Conservation (phyloP, 257 asterid genomes). For the Gentiana dahurica region DNA sequence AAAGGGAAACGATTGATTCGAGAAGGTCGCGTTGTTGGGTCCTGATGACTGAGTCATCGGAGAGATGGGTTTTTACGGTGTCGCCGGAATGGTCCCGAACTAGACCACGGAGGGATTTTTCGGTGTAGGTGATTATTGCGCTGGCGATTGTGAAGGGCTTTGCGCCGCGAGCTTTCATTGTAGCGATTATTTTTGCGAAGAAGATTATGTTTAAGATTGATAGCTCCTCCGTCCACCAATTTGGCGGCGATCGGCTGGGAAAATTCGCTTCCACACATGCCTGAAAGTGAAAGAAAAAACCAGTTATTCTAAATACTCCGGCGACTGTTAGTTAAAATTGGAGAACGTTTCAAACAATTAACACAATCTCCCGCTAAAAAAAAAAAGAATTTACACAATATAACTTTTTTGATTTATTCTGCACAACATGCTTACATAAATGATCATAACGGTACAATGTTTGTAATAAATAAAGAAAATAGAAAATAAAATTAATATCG, state of each 20-base stretch:
- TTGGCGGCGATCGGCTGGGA: slow-evolving; percentile 93
- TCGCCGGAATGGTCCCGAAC: slow-evolving; percentile 74
- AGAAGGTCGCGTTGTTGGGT: slow-evolving; percentile 52
- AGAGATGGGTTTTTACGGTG: slow-evolving; percentile 21
- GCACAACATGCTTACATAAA: no score
- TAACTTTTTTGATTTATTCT: no score
- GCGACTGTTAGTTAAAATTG: neutral
- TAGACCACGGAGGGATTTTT: slow-evolving; percentile 63
- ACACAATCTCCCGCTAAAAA: neutral
- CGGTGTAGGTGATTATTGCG: slow-evolving; percentile 66
- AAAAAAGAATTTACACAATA: neutral
- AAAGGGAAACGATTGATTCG: slow-evolving; percentile 51
- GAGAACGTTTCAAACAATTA: neutral
- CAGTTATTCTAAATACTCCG: no score
- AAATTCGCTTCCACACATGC: slow-evolving; percentile 91
- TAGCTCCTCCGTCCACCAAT: slow-evolving; percentile 99
- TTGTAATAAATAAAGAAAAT: no score
- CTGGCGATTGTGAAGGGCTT: slow-evolving; percentile 68
- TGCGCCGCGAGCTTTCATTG: slow-evolving; percentile 71
- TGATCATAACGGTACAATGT: no score
- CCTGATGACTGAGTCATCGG: slow-evolving; percentile 30
- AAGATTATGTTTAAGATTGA: slow-evolving; percentile 53
- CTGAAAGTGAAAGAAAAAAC: slow-evolving; percentile 16
- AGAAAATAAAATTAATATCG: no score
- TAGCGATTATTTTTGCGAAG: slow-evolving; percentile 43